Conservation (phyloP, 805 yeast species). For the Saccharomycopsis selenospora region DNA sequence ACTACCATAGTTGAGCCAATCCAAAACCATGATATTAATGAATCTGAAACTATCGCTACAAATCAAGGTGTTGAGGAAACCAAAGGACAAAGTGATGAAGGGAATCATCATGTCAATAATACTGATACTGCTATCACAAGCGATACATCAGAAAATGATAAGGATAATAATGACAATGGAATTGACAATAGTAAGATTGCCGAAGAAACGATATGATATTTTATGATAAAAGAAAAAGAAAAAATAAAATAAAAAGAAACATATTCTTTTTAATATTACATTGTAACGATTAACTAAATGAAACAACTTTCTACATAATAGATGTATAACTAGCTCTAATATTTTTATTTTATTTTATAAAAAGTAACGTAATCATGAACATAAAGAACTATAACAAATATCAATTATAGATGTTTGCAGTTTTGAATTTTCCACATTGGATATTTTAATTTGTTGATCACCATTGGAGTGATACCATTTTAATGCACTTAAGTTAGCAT, state of each 20-base stretch:
- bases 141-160: not conserved
- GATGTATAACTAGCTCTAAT: no score
- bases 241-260: no score
- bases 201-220: not conserved
- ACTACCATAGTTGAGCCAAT: not conserved
- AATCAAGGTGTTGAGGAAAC: not conserved
- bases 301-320: no score
- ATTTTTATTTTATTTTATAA: no score
- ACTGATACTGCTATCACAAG: not conserved
- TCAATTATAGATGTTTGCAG: not conserved
- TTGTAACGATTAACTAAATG: no score
- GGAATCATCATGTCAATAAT: not conserved
- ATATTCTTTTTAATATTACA: no score
- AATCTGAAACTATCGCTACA: not conserved
- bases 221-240: no score
- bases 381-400: not conserved
- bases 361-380: not conserved
- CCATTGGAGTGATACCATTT: constrained; percentile 64
- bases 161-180: no score
- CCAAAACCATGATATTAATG: no score
- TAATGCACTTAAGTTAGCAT: constrained; percentile 45
- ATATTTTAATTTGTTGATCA: constrained; percentile 29
- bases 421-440: not conserved
- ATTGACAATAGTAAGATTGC: no score
- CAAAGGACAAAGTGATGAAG: not conserved